Evolutionary conservation across 1,284 basidiomycete genomes (phyloP).

Genomic region (Austropuccinia psidii): DNA sequence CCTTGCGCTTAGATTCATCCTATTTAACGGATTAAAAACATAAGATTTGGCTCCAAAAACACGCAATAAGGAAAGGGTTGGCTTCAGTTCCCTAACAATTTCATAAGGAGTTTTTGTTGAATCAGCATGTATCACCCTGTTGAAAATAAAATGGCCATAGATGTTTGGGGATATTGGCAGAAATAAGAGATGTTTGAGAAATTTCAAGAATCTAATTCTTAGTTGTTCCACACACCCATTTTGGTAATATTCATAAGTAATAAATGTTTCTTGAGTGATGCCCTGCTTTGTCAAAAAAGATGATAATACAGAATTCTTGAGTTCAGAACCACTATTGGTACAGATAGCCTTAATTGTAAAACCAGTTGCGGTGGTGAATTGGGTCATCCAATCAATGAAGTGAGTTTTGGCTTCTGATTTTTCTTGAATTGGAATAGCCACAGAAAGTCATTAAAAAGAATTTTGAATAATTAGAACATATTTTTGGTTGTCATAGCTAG

Average conservation of each 20-base stretch:
- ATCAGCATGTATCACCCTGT: neutral
- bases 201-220: neutral
- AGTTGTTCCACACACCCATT: neutral
- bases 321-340: neutral
- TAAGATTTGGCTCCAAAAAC: no score
- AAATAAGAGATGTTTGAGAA: neutral
- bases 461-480: neutral
- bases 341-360: neutral
- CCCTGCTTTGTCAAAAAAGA: neutral
- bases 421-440: neutral
- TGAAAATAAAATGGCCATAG: constrained; percentile 3
- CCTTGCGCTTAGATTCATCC: no score
- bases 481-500: neutral
- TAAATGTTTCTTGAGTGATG: neutral
- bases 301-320: neutral
- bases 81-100: no score
- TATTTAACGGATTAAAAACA: no score
- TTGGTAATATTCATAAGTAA: constrained; percentile 1
- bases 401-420: neutral
- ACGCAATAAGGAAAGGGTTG: no score
- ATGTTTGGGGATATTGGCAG: neutral
- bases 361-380: neutral
- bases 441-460: neutral
- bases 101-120: neutral
- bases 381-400: neutral